Evolutionary conservation across 768 basidiomycete species (phyloP), one percentile per base, ranked within the genome.

Genomic region (Mycena belliarum): DNA sequence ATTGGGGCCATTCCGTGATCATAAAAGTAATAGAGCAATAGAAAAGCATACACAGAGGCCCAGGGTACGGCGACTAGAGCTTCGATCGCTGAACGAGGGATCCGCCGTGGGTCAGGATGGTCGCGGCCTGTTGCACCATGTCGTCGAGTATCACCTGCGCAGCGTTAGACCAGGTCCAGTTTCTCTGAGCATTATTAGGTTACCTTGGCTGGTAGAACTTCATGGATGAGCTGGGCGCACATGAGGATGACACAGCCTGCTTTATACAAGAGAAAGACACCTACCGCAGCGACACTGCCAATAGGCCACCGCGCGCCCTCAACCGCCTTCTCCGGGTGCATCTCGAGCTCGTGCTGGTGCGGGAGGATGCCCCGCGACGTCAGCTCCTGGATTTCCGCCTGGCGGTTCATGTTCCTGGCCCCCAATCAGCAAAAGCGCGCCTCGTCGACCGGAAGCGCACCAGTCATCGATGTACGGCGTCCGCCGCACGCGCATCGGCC

Each of bases 391-490:
- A 59, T 60, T 44, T 60, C 59, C 1, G 23, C 29, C 20, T 55
- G 43, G 18, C 62, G 61, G 29, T 65, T 63, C 3, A 33, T 35
- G 47, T 65, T 62, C 63, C 63, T 64, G 48, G 12, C 4, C 16
- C 2, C 49, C 51, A 35, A 65, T n/a, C n/a, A 16, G 52, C 47
- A 11, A 21, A 43, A 18, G 20, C 10, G 12, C 44, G 12, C 11
- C 29, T 40, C 9, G 16, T 15, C 59, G 33, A 60, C n/a, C n/a
- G n/a, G n/a, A 41, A 28, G 74, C 79, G 41, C 65, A 89, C 91
- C 93, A 94, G 61, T 93, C 85, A 18, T 85, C 85, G 55, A 95
- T 82, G 69, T 93, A 97, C 10, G 89, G 85, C 3, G 92, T 94
- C 70, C 86, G 85, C 64, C 86, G 76, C 38, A 95, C 93, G 32